Conservation (phyloP, 2,329 filamentous ascomycete species). For the Trichoderma gracile region DNA sequence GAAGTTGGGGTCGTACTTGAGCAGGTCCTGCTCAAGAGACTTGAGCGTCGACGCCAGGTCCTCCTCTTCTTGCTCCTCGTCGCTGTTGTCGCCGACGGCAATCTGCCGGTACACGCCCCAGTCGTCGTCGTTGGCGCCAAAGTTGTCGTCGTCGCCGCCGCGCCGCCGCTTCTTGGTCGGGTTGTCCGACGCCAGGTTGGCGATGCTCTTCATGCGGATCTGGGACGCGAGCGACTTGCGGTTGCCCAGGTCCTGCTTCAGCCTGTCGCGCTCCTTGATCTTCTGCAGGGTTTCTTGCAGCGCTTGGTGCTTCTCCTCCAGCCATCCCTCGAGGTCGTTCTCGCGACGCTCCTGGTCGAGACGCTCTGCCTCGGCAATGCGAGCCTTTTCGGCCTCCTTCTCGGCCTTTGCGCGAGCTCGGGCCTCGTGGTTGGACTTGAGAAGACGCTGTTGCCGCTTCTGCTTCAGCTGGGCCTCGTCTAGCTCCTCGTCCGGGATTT, state of each 20-base stretch:
- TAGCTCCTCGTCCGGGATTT: conserved; percentile 86
- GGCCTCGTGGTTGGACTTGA: conserved; percentile 94
- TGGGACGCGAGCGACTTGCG: conserved; percentile 94
- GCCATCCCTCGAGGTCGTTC: conserved; percentile 82
- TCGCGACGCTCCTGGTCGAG: conserved; percentile 81
- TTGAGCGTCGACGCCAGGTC: conserved; percentile 75
- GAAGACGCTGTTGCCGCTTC: conserved; percentile 86
- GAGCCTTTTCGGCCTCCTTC: conserved; percentile 88
- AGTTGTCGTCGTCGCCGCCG: conserved; percentile 91
- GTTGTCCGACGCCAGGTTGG: conserved; percentile 88
- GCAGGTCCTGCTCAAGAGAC: conserved; percentile 77
- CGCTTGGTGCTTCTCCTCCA: conserved; percentile 75
- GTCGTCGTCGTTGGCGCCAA: conserved; percentile 95
- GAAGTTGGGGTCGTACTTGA: conserved; percentile 84
- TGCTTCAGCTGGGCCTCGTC: conserved; percentile 90
- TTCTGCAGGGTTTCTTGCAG: conserved; percentile 71
- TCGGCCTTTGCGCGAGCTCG: conserved; percentile 92
- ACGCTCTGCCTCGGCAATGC: conserved; percentile 78
- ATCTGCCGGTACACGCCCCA: conserved; percentile 97
- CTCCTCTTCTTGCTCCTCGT: conserved; percentile 90
- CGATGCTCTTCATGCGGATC: conserved; percentile 97
- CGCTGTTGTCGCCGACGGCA: conserved; percentile 75
- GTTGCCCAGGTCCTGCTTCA: conserved; percentile 93
- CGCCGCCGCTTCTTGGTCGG: conserved; percentile 81
- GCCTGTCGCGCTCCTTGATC: conserved; percentile 89